Evolutionary conservation across 2,329 filamentous ascomycete genomes (phyloP), one percentile per base, ranked within the genome.

Genomic region (Lithohypha guttulata): DNA sequence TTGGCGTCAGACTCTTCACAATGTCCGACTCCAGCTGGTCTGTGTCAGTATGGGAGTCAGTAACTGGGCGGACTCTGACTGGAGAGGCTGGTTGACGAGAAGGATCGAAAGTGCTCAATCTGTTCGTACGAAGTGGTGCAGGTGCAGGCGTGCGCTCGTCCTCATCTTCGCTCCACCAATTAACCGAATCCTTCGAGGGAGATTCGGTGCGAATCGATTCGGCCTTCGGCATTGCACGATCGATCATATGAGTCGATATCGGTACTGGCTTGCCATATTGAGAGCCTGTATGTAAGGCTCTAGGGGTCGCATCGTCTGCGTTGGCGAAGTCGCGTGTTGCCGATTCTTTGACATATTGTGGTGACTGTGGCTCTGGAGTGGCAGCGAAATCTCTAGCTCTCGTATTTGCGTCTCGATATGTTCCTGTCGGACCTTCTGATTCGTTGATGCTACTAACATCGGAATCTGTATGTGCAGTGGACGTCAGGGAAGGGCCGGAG

Each of bases 21-120:
- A 68, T 68, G 42, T 68, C 65, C 41, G 62, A 59, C 29, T 63
- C 54, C 28, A 68, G 44, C 22, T 62, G 59, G 41, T 68, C 65
- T 47, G 58, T 63, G 41, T 66, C 62, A 21, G 58, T 53, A 34
- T 63, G 59, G 25, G 57, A 51, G 2, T 61, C 55, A 6, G 58
- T 59, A 6, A 54, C 54, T 18, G 60, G 56, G 6, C 57, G 53
- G 34, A 55, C 58, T 23, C 57, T 43, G 1, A 55, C 50, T 11
- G 58, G 54, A 4, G 56, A 47, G 19, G 61, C 56, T 5, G 56
- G 51, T 19, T 60, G 57, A n/a, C 59, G 53, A 14, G 37, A 18
- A 4, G 38, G 38, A 6, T 34, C 35, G 14, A 20, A 40, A 45
- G 43, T 41, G 18, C 42, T 28, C 8, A 32, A 28, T 23, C 41